Conservation (phyloP, 1,284 basidiomycete species). For the Inonotus hispidus region DNA sequence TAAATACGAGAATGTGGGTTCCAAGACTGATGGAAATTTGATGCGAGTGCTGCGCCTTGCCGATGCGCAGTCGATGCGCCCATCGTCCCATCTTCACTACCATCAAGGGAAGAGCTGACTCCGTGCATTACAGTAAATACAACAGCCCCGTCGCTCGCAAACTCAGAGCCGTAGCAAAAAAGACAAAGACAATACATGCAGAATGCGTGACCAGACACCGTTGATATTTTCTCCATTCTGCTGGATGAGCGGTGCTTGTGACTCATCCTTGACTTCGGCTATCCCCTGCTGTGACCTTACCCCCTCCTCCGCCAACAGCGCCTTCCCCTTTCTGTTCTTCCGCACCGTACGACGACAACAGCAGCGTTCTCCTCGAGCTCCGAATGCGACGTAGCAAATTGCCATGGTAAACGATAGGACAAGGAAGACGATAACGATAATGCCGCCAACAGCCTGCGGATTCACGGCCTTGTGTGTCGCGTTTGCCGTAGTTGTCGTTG, state of each 20-base stretch:
- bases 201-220: background rate
- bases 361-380: conserved; percentile 11
- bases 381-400: conserved; percentile 8
- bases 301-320: background rate
- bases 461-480: background rate
- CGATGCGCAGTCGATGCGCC: background rate
- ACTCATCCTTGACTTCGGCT: background rate
- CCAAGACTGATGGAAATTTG: background rate
- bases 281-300: background rate
- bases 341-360: conserved; percentile 3
- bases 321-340: background rate
- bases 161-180: background rate
- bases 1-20: too few relatives aligned
- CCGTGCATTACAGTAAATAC: too few relatives aligned
- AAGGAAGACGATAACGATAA: conserved; percentile 10
- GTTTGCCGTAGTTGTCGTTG: background rate
- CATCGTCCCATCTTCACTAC: background rate
- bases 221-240: background rate
- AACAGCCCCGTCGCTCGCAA: too few relatives aligned
- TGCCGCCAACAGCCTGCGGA: conserved; percentile 7
- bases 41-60: background rate
- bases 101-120: background rate
- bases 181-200: background rate
- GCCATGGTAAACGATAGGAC: conserved; percentile 1
- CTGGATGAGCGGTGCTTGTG: background rate